Base-by-base conservation (phyloP, 2,329 filamentous ascomycete genomes). In the Hypomyces rosellus region DNA sequence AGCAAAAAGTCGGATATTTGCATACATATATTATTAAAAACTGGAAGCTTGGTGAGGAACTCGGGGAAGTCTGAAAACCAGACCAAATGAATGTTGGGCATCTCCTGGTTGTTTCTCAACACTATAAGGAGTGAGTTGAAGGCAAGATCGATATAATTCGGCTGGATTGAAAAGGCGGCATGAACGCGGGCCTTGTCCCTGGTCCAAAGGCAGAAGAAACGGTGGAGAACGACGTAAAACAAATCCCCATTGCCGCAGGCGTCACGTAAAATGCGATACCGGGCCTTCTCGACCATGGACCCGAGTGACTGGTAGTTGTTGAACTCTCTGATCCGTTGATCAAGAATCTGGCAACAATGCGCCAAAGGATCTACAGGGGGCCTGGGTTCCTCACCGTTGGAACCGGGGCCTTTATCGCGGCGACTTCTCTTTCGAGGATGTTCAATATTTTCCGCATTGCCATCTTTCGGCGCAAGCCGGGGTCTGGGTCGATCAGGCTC, bases 201-300 rank as follows among this genome's bases (percentile, higher is more conserved):
- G 3, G 73, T 74, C 74, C 77, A 80, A 16, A 77, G 60, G 60
- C 82, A 86, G 62, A 81, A 84, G 2, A 85, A 52, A 60, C 88
- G 84, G 60, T 88, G 85, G 12, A 87, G 62, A 5, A 76, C 71
- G 45, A 89, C 57, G 61, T 85, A 90, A 60, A 86, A 80, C 43
- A 70, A 54, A 62, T 91, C 87, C 4, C 74, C 64, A 0, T 62
- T 58, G 2, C 54, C 40, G 55, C 81, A 85, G 1, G 86, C 85
- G 20, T 79, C 69, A 22, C 56, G 60, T 12, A 90, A 67, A 7
- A 86, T 70, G n/a, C 63, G 55, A 34, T 81, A 69, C 30, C 85
- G 74, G 20, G 69, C 69, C 41, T 61, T 59, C 52, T 79, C 78
- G 2, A 74, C 58, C 37, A 45, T 55, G 48, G 63, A 63, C 15